phyloP scores from a whole-genome alignment of 352 stramenopile species.

The Globisporangium okanoganense region DNA sequence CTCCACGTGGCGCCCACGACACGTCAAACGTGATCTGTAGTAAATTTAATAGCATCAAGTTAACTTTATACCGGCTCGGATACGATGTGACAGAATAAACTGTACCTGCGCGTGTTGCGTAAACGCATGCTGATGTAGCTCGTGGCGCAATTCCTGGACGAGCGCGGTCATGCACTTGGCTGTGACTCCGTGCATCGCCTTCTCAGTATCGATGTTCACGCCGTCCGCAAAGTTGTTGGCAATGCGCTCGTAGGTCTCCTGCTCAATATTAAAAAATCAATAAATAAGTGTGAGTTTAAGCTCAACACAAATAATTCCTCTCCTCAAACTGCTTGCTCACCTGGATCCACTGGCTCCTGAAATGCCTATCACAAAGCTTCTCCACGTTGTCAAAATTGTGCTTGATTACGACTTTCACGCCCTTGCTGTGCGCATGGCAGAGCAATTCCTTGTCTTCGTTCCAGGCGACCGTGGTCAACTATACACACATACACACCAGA shows the following conservation, averaged over 20 bases:
- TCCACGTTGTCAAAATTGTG: slow-evolving; percentile 75
- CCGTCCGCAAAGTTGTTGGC: slow-evolving; percentile 68
- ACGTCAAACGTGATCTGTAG: slow-evolving; percentile 79
- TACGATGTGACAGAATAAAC: background rate
- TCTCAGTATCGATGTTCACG: slow-evolving; percentile 85
- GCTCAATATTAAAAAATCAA: background rate
- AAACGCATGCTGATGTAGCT: slow-evolving; percentile 45
- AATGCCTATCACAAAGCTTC: slow-evolving; percentile 49
- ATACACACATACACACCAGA: background rate
- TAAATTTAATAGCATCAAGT: background rate
- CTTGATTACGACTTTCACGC: slow-evolving; percentile 74
- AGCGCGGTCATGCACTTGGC: slow-evolving; percentile 50
- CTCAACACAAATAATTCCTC: no score
- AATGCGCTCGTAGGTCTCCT: slow-evolving; percentile 58
- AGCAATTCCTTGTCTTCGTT: slow-evolving; percentile 80
- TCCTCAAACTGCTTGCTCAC: no score
- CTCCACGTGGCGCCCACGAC: slow-evolving; percentile 64
- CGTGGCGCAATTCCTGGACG: slow-evolving; percentile 56
- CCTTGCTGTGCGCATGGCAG: slow-evolving; percentile 73
- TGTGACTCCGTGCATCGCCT: slow-evolving; percentile 38
- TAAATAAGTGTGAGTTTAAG: background rate
- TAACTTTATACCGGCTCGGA: no score
- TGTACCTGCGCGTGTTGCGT: slow-evolving; percentile 55
- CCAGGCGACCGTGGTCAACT: slow-evolving; percentile 82
- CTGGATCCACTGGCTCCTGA: slow-evolving; percentile 54